Conservation (phyloP, 2,329 filamentous ascomycete genomes). For the Sarocladiaceae sp. region DNA sequence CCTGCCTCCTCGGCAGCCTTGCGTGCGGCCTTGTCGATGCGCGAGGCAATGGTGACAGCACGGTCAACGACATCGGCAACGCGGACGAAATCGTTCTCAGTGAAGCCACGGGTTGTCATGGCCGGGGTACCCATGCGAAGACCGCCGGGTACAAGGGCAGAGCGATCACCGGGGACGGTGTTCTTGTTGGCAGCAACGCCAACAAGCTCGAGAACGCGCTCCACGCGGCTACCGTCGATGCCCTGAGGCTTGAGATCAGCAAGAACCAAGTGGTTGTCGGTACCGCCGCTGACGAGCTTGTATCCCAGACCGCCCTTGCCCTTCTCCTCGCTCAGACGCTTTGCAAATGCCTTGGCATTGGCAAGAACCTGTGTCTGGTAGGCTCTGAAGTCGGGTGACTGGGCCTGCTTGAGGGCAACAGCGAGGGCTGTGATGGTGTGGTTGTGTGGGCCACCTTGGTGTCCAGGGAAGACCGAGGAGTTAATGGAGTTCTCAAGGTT, state of each 20-base stretch:
- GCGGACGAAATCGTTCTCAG: slow-evolving; percentile 78
- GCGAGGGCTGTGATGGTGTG: slow-evolving; percentile 96
- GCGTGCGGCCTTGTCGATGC: slow-evolving; percentile 68
- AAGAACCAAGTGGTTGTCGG: slow-evolving; percentile 95
- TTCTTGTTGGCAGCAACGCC: slow-evolving; percentile 99
- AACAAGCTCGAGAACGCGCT: slow-evolving; percentile 85
- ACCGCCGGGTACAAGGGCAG: slow-evolving; percentile 87
- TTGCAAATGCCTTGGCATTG: slow-evolving; percentile 85
- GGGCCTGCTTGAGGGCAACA: slow-evolving; percentile 91
- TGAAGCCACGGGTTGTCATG: slow-evolving; percentile 96
- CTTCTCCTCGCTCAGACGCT: slow-evolving; percentile 60
- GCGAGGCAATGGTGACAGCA: slow-evolving; percentile 72
- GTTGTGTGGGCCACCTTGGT: slow-evolving; percentile 97
- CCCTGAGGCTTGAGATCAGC: slow-evolving; percentile 84
- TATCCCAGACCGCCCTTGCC: slow-evolving; percentile 77
- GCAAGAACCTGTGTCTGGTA: slow-evolving; percentile 89
- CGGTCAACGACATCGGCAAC: slow-evolving; percentile 84
- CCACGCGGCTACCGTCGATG: slow-evolving; percentile 85
- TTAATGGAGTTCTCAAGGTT: slow-evolving; percentile 94
- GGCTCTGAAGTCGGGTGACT: slow-evolving; percentile 80
- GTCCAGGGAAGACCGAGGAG: slow-evolving; percentile 92
- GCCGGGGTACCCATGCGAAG: slow-evolving; percentile 92
- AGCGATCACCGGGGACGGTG: slow-evolving; percentile 92
- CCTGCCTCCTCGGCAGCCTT: slow-evolving; percentile 64
- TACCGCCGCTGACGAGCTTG: slow-evolving; percentile 87